phyloP scores from a whole-genome alignment of 768 basidiomycete genomes.

The Mycena maculata region DNA sequence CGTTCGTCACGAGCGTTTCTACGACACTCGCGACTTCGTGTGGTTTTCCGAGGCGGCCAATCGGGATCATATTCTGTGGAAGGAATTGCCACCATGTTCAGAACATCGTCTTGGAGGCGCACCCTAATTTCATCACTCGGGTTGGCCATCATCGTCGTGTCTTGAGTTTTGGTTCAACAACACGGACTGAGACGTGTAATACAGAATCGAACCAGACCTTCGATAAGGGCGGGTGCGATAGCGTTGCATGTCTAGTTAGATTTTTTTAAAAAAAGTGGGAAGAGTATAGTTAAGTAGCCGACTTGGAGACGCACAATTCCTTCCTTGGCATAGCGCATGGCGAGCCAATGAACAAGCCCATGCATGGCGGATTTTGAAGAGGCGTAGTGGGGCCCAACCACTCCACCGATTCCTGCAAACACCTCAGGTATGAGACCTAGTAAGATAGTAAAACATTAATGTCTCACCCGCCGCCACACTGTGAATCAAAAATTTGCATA shows the following conservation, averaged over 20 bases:
- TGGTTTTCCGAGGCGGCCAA: conserved; percentile 62
- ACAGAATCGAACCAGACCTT: conserved; percentile 41
- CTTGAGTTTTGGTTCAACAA: conserved; percentile 38
- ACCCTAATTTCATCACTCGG: conserved; percentile 50
- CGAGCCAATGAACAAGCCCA: conserved; percentile 67
- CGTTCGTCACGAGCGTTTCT: conserved; percentile 60
- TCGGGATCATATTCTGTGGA: conserved; percentile 57
- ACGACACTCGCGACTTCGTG: conserved; percentile 65
- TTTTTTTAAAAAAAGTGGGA: not conserved
- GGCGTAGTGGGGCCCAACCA: conserved; percentile 68
- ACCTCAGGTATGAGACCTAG: not conserved
- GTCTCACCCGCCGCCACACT: conserved; percentile 60
- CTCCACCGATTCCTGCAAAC: conserved; percentile 59
- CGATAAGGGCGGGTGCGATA: conserved; percentile 63
- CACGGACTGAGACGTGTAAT: not conserved
- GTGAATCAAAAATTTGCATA: not conserved
- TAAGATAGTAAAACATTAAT: not conserved
- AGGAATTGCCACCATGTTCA: conserved; percentile 15
- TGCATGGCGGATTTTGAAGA: conserved; percentile 67
- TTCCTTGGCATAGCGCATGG: conserved; percentile 59
- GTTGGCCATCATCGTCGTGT: conserved; percentile 62
- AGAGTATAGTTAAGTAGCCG: not conserved
- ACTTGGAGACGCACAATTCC: conserved; percentile 54
- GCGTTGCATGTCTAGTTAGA: conserved; percentile 65
- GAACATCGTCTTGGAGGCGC: conserved; percentile 20